phyloP scores from a whole-genome alignment of 768 basidiomycete species.

The Stropharia rugosoannulata region DNA sequence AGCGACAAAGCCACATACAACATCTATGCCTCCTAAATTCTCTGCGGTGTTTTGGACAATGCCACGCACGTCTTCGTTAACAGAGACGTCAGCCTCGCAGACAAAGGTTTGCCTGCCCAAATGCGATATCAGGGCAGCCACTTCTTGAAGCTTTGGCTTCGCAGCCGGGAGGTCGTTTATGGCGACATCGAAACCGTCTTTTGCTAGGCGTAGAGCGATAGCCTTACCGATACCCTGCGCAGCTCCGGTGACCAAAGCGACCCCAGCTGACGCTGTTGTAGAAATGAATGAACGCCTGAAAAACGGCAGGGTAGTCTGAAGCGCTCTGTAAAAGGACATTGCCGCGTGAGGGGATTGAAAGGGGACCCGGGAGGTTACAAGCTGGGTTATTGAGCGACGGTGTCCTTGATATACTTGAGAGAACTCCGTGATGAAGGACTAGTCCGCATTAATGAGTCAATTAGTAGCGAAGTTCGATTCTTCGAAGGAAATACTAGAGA shows the following conservation, averaged over 20 bases:
- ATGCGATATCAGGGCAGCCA: constrained; percentile 25
- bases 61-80: constrained; percentile 37
- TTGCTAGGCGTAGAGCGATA: constrained; percentile 44
- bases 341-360: background rate
- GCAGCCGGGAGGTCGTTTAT: constrained; percentile 40
- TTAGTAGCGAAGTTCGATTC: too few species aligned
- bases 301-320: background rate
- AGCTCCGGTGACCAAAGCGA: constrained; percentile 33
- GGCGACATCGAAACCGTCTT: constrained; percentile 44
- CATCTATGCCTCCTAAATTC: constrained; percentile 44
- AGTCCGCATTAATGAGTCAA: too few species aligned
- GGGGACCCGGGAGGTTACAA: too few species aligned
- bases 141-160: constrained; percentile 21
- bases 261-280: background rate
- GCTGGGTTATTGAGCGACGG: too few species aligned
- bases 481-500: too few species aligned
- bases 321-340: background rate
- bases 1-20: constrained; percentile 27
- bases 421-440: too few species aligned
- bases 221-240: constrained; percentile 46
- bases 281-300: background rate
- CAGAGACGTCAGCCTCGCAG: constrained; percentile 33
- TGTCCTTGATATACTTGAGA: too few species aligned
- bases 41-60: constrained; percentile 29
- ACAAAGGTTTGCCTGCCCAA: constrained; percentile 22